These are phyloP conservation scores for Clavispora fructus DNA, from an alignment of 805 yeast species.

Conservation along the genomic window DNA sequence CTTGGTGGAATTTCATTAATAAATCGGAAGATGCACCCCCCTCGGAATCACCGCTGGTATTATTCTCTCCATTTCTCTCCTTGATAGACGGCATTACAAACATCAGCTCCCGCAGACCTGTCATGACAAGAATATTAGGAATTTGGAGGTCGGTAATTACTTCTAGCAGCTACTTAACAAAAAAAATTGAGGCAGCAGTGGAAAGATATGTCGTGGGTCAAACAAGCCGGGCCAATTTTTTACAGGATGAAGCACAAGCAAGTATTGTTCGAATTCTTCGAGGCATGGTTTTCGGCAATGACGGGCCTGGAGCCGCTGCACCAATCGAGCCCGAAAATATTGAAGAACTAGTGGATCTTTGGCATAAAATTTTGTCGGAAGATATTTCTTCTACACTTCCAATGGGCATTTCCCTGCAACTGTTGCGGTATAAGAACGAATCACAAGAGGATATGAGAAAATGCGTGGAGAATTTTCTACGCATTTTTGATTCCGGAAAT, in stretches of 20 bases:
- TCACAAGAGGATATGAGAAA: slow-evolving; percentile 11
- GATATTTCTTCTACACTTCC: neutral
- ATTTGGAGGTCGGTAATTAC: slow-evolving; percentile 2
- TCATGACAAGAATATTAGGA: slow-evolving; percentile 9
- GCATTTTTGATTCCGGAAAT: slow-evolving; percentile 12
- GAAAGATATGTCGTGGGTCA: slow-evolving; percentile 1
- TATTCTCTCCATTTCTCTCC: slow-evolving; percentile 14
- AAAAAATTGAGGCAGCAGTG: slow-evolving; percentile 5
- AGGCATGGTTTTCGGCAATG: slow-evolving; percentile 9
- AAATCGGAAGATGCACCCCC: neutral
- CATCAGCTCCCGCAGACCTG: slow-evolving; percentile 16
- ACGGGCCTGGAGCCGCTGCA: neutral
- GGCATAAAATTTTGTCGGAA: neutral
- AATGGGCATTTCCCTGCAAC: slow-evolving; percentile 1
- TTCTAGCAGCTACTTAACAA: slow-evolving; percentile 1
- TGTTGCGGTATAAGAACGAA: slow-evolving; percentile 12
- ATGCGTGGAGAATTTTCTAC: slow-evolving; percentile 10
- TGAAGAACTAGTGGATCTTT: slow-evolving; percentile 12
- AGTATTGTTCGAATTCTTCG: slow-evolving; percentile 11
- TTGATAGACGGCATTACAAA: slow-evolving; percentile 16
- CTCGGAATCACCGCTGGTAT: neutral
- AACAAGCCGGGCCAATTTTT: slow-evolving; percentile 4
- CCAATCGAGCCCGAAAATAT: slow-evolving; percentile 1
- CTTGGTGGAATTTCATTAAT: neutral
- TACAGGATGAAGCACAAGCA: slow-evolving; percentile 10